phyloP scores from a whole-genome alignment of 2,329 filamentous ascomycete genomes.

The Ophiostoma piceae region DNA sequence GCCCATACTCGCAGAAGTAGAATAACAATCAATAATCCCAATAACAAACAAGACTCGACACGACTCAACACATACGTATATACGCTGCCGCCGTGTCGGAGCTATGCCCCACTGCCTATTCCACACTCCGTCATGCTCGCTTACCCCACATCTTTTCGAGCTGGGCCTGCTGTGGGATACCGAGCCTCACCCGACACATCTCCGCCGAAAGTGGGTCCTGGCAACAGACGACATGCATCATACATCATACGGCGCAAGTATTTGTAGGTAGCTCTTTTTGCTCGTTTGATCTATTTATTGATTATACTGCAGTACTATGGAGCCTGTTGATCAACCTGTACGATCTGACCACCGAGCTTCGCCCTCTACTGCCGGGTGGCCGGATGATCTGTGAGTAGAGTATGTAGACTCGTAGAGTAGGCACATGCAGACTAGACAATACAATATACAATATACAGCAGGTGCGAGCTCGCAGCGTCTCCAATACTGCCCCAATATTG shows the following conservation, averaged over 20 bases:
- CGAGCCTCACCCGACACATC: constrained; percentile 27
- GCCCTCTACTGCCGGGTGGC: constrained; percentile 11
- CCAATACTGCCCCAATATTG: background rate
- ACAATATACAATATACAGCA: too few relatives aligned
- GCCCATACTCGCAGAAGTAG: background rate
- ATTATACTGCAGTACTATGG: background rate
- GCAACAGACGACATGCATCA: constrained; percentile 2
- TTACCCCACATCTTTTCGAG: constrained; percentile 23
- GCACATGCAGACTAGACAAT: background rate
- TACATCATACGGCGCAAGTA: background rate
- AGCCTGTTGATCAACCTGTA: background rate
- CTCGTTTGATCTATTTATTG: background rate
- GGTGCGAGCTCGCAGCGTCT: background rate
- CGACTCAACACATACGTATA: background rate
- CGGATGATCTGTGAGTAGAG: constrained; percentile 4
- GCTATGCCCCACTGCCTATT: background rate
- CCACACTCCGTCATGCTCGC: background rate
- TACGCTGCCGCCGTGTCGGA: constrained; percentile 2
- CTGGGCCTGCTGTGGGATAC: constrained; percentile 16
- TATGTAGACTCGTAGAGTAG: too few relatives aligned
- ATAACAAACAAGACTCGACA: too few relatives aligned
- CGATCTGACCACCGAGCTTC: constrained; percentile 1
- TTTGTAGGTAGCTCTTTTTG: background rate
- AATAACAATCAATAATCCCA: too few relatives aligned
- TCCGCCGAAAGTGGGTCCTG: constrained; percentile 19